Evolutionary conservation across 2,329 filamentous ascomycete species (phyloP).

Genomic region (Sarocladiaceae sp.): DNA sequence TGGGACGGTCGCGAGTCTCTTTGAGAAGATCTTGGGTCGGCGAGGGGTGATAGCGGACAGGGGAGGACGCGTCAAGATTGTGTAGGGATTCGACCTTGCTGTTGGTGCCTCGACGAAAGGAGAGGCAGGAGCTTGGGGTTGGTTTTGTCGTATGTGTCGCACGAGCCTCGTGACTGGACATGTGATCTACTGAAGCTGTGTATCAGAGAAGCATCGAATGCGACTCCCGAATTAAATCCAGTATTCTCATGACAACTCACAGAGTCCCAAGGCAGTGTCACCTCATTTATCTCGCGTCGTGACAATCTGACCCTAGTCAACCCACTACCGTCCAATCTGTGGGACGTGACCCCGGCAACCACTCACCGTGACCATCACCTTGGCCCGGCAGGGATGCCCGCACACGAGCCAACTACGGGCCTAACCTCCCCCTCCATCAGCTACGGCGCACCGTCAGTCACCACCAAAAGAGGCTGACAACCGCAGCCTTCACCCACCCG

Average conservation of each 20-base stretch:
- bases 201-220: no score
- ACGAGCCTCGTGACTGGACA: background rate
- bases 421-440: background rate
- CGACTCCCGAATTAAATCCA: no score
- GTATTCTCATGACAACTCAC: no score
- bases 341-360: constrained; percentile 8
- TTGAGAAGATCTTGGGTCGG: background rate
- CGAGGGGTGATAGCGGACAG: background rate
- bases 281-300: background rate
- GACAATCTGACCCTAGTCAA: background rate
- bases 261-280: background rate
- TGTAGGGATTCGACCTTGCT: background rate
- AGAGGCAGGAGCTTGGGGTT: no score
- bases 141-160: no score
- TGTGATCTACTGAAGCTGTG: background rate
- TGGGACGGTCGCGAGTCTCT: background rate
- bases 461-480: background rate
- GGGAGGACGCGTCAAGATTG: constrained; percentile 3
- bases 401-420: constrained; percentile 2
- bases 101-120: background rate
- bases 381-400: background rate
- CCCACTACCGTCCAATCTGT: constrained; percentile 6
- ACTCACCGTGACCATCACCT: constrained; percentile 4
- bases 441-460: background rate
- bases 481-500: background rate